Evolutionary conservation across 176 grass and related monocot species (phyloP).

Genomic region (Lolium rigidum): DNA sequence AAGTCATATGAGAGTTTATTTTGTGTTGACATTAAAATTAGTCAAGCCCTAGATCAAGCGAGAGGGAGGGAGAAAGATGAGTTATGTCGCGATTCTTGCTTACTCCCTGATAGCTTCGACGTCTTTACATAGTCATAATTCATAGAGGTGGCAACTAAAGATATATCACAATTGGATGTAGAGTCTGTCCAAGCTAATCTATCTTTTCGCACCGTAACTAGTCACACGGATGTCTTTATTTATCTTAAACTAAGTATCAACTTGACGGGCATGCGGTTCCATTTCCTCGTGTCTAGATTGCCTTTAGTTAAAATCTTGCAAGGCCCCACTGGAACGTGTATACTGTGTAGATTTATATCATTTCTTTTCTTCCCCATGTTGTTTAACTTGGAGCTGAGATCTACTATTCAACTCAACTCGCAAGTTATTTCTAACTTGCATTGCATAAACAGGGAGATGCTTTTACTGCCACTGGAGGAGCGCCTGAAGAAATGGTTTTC

Average conservation of each 20-base stretch:
- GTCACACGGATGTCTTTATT: background rate
- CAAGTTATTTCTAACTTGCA: background rate
- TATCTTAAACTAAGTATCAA: background rate
- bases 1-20: background rate
- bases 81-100: background rate
- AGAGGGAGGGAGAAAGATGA: background rate
- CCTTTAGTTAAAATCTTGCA: too few relatives aligned
- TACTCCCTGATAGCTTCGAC: background rate
- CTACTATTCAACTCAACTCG: background rate
- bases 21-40: background rate
- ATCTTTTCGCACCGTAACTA: background rate
- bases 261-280: background rate
- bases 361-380: slow-evolving; percentile 5
- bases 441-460: slow-evolving; percentile 52
- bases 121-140: background rate
- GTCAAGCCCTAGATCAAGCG: background rate
- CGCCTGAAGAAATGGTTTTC: slow-evolving; percentile 72
- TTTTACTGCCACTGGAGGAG: slow-evolving; percentile 57
- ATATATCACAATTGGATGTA: background rate
- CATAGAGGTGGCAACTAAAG: background rate
- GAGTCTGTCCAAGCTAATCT: background rate
- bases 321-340: background rate
- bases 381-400: background rate
- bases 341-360: background rate
- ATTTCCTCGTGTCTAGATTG: background rate